Percentiles rank a stretch among this genome's conserved stretches.
Conservation (phyloP, 1,284 basidiomycete genomes). For the Cutaneotrichosporon curvatum region DNA sequence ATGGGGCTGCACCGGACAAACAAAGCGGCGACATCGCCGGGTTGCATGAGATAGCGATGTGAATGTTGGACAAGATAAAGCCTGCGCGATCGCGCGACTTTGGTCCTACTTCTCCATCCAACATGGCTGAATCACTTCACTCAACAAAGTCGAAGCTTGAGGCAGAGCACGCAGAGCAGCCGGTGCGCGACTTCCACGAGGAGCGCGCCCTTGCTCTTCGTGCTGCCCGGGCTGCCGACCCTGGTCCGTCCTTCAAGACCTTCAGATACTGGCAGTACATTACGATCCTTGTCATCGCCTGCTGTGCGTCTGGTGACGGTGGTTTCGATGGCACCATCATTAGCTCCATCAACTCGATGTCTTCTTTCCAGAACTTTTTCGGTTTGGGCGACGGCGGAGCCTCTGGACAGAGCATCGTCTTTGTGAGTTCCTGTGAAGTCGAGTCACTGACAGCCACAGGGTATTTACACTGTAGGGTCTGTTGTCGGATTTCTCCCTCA, state of each 20-base stretch:
- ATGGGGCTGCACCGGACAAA: no score
- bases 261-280: neutral
- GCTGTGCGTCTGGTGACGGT: slow-evolving; percentile 43
- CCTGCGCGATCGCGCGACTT: no score
- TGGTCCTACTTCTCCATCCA: no score
- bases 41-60: no score
- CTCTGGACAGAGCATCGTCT: slow-evolving; percentile 1
- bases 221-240: slow-evolving; percentile 51
- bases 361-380: slow-evolving; percentile 39
- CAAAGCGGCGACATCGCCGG: no score
- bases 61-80: no score
- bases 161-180: neutral
- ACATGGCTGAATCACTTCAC: no score
- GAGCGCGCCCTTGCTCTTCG: slow-evolving; percentile 43
- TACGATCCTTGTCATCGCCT: neutral
- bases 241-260: slow-evolving; percentile 35
- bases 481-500: slow-evolving; percentile 40
- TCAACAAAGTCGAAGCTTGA: neutral
- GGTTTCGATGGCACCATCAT: slow-evolving; percentile 54
- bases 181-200: slow-evolving; percentile 5
- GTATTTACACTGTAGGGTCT: slow-evolving; percentile 48
- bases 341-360: slow-evolving; percentile 53
- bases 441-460: slow-evolving; percentile 8
- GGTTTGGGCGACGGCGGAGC: slow-evolving; percentile 4
- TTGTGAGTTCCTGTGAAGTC: slow-evolving; percentile 1